Evolutionary conservation across 2,329 filamentous ascomycete genomes (phyloP).

Genomic region (Nemania abortiva): DNA sequence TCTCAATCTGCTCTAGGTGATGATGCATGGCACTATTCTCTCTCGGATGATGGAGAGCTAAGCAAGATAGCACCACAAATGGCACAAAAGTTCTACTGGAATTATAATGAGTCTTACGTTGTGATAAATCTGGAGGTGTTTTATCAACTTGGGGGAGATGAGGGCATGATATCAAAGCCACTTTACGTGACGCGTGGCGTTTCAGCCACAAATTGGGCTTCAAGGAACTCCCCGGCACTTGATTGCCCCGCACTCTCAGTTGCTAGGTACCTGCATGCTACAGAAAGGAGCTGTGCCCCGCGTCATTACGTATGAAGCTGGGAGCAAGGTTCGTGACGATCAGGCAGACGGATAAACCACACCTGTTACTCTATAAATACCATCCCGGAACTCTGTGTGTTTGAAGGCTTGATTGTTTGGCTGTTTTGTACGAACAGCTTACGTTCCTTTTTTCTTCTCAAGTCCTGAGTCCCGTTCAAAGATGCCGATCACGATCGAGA

Average conservation of each 20-base stretch:
- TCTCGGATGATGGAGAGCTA: conserved; percentile 20
- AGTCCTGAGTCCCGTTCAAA: neutral
- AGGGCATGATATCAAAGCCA: neutral
- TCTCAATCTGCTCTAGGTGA: conserved; percentile 19
- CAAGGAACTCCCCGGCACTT: neutral
- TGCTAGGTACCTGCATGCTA: conserved; percentile 30
- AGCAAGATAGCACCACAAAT: conserved; percentile 33
- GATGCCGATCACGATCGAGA: conserved; percentile 69
- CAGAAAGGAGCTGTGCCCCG: conserved; percentile 22
- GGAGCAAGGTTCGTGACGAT: conserved; percentile 3
- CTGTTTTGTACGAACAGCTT: neutral
- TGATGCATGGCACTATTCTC: conserved; percentile 15
- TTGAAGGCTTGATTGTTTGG: conserved; percentile 14
- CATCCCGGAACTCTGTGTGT: neutral
- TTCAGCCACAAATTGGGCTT: conserved; percentile 42
- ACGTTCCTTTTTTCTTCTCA: neutral
- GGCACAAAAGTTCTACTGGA: conserved; percentile 23
- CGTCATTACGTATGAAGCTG: conserved; percentile 25
- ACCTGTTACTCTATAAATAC: neutral
- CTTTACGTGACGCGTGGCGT: conserved; percentile 39
- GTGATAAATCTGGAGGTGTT: neutral
- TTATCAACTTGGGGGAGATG: neutral
- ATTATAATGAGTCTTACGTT: neutral
- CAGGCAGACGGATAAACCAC: conserved; percentile 26
- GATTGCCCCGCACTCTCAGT: conserved; percentile 23